Percentiles rank a stretch among this genome's conserved stretches.
phyloP scores from a whole-genome alignment of 306 rosid species.

The Acacia crassicarpa region DNA sequence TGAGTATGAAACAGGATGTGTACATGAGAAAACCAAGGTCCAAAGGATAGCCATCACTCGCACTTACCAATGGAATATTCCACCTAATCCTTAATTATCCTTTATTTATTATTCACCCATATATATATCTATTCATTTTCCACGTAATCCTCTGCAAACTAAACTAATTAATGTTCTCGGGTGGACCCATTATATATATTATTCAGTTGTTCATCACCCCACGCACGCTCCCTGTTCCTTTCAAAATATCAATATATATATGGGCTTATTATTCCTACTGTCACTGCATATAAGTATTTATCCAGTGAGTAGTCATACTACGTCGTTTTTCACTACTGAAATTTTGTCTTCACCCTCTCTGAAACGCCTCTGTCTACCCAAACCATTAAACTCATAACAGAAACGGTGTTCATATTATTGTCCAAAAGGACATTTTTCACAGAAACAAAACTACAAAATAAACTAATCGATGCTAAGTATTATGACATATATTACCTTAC shows the following conservation, averaged over 20 bases:
- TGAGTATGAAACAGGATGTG: neutral
- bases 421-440: neutral
- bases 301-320: too few species aligned
- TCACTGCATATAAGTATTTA: too few species aligned
- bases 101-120: too few species aligned
- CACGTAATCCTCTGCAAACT: neutral
- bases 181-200: neutral
- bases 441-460: neutral
- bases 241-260: too few species aligned
- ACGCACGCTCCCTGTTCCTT: too few species aligned
- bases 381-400: neutral
- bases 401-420: neutral
- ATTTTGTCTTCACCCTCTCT: neutral
- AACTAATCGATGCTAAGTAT: neutral
- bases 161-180: neutral
- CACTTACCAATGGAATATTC: neutral
- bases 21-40: neutral
- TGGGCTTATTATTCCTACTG: too few species aligned
- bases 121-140: neutral
- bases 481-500: constrained; percentile 26
- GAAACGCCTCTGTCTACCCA: neutral
- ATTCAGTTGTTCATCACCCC: neutral
- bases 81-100: too few species aligned
- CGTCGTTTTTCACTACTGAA: neutral
- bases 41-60: neutral